Evolutionary conservation across 2,329 filamentous ascomycete genomes (phyloP).

Genomic region (Parastagonospora nodorum): DNA sequence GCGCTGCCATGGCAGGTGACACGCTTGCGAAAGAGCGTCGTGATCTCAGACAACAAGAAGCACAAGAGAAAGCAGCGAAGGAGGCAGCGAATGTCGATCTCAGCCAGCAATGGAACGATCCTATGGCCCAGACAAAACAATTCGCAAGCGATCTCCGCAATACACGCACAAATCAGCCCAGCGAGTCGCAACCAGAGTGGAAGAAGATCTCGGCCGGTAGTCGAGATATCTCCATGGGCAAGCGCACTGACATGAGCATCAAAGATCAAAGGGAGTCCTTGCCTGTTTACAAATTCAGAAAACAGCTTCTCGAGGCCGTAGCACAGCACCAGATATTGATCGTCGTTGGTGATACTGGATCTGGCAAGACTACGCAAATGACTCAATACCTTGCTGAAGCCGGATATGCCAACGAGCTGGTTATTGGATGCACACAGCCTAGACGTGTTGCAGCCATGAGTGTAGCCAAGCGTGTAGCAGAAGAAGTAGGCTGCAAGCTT

Average conservation of each 20-base stretch:
- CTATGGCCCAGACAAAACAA: conserved; percentile 87
- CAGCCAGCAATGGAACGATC: conserved; percentile 92
- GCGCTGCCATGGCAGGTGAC: conserved; percentile 93
- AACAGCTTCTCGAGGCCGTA: conserved; percentile 85
- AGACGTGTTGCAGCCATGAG: conserved; percentile 98
- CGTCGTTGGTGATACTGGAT: conserved; percentile 96
- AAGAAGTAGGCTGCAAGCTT: conserved; percentile 92
- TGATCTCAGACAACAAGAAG: conserved; percentile 87
- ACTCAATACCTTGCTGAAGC: conserved; percentile 95
- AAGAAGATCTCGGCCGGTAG: conserved; percentile 80
- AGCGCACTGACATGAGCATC: conserved; percentile 87
- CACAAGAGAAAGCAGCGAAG: conserved; percentile 76
- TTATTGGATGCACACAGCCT: conserved; percentile 96
- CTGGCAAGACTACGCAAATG: conserved; percentile 94
- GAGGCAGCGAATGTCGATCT: conserved; percentile 80
- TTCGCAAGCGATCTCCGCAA: conserved; percentile 87
- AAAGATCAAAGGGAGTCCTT: conserved; percentile 91
- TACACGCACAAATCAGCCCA: conserved; percentile 62
- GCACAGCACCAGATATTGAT: conserved; percentile 88
- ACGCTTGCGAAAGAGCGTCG: conserved; percentile 85
- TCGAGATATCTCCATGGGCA: conserved; percentile 81
- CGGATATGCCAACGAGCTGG: conserved; percentile 82
- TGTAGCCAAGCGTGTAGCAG: conserved; percentile 94
- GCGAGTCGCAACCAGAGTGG: conserved; percentile 85
- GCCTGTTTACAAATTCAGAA: conserved; percentile 87